Base-by-base conservation (phyloP, 306 rosid species). In the Malus asiatica region DNA sequence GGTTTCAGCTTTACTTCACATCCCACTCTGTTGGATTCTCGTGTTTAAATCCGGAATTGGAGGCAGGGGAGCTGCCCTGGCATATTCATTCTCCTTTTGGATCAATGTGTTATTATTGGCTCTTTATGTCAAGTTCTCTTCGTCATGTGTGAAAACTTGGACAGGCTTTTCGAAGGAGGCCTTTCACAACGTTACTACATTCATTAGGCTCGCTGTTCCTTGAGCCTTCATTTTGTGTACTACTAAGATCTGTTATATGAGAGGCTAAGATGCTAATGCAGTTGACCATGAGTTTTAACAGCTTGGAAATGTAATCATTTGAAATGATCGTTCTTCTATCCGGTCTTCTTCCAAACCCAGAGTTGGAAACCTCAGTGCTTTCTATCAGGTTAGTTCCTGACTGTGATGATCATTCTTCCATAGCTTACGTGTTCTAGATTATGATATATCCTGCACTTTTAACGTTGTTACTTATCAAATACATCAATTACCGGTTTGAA, bases 301-400 rank as follows among this genome's bases (percentile, higher is more conserved):
- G 72, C 80, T 65, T 88, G 86, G 91, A 90, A 80, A 66, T 66
- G 81, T 88, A 93, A 89, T 79, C 93, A 12, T 90, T 90, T 77
- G 89, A 88, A 76, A 12, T 88, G 89, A 69, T 88, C 86, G 93
- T 90, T 76, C 89, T 88, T 73, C 78, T 87, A 7, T 84, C 93
- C 9, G 93, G 93, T 12, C 86, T 85, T 80, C 96, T 90, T 70
- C 93, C 93, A 6, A 79, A 90, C 73, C 96, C 96, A 19, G 30
- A 80, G 70, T 32, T 90, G 40, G 87, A 90, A 74, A 87, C 90
- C 51, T 90, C 96, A 19, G 91, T 90, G 32, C 90, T 88, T 71
- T 88, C 91, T 38, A 81, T 90, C 53, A 71, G 93, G 93, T 88
- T 72, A 83, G 77, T 81, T 73, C 23, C 77, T 62, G 61, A 23